Base-by-base conservation (phyloP, 805 yeast species). In the Candida sakaeoensis region DNA sequence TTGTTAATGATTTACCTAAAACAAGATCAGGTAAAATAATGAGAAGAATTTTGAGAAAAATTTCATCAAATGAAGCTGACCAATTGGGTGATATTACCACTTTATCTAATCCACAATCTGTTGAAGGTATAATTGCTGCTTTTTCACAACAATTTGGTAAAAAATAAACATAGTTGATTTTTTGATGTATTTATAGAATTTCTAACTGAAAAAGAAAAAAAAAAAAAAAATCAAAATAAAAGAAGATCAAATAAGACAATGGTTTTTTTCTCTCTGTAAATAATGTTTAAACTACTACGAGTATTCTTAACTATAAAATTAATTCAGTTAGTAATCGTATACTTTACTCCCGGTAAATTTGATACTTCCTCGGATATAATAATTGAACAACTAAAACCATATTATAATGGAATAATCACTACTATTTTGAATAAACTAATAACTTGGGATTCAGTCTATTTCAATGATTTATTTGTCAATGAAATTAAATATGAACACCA, bases 391-490 rank as follows among this genome's bases (percentile, higher is more conserved):
- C 14, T 23, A 27, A 14, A 33, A 14, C 39, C 41, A 25, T 8
- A 10, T 4, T 16, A 18, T 39, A 31, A 36, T 24, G 24, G 10
- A 6, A 36, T 36, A 8, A 22, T 19, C 7, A 25, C 21, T 9
- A 8, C 28, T 5, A 36, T 79, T 1, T 53, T 78, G 37, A 68
- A 74, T 38, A 78, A 75, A 40, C 65, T 87, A 4, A 63, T 85
- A 18, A 72, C 80, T 3, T 91, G 98, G 98, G 99, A 91, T 57
- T 72, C 82, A 1, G 93, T 89, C 0, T 89, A 81, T 58, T 89
- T 85, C 53, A 57, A 75, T 12, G 77, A 80, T 33, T 57, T 81
- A 40, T 77, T 85, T 24, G 54, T 60, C 8, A 58, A 73, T 12
- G 78, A 73, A 0, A 57, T 62, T 12, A 57, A 63, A n/a, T 90